Conservation (phyloP, 148 eudicot genomes). For the Amaranthus cruentus region DNA sequence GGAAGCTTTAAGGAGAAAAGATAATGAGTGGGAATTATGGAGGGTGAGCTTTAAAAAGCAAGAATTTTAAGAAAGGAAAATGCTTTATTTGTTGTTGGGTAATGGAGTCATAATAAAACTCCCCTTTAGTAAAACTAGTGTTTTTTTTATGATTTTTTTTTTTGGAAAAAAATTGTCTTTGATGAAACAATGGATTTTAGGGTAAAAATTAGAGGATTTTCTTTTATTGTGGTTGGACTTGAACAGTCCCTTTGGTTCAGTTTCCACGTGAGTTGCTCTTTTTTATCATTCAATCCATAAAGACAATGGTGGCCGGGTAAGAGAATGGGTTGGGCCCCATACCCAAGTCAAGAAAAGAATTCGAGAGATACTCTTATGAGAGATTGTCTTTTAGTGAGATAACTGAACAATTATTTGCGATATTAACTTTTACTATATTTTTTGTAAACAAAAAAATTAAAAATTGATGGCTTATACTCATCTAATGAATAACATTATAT, state of each 20-base stretch:
- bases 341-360: conserved; percentile 12
- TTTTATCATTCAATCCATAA: conserved; percentile 55
- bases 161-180: too few species aligned
- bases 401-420: too few species aligned
- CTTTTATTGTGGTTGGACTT: conserved; percentile 44
- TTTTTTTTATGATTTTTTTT: not conserved
- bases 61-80: conserved; percentile 20
- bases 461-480: too few species aligned
- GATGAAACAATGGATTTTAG: not conserved
- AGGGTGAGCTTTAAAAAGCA: conserved; percentile 64
- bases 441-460: too few species aligned
- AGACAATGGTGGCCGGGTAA: conserved; percentile 42
- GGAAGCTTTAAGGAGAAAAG: conserved; percentile 58
- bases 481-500: too few species aligned
- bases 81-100: conserved; percentile 39
- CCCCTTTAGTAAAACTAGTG: not conserved
- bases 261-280: conserved; percentile 75
- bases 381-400: too few species aligned
- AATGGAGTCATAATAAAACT: conserved; percentile 1
- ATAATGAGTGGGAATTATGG: conserved; percentile 86
- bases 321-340: conserved; percentile 9
- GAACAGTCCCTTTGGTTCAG: conserved; percentile 51
- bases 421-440: too few species aligned
- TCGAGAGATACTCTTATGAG: too few species aligned
- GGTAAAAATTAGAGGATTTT: conserved; percentile 3